A percentile compares a stretch with the other conserved stretches of the same genome.
phyloP scores from a whole-genome alignment of 352 stramenopile genomes.

The Globisporangium barbulae region DNA sequence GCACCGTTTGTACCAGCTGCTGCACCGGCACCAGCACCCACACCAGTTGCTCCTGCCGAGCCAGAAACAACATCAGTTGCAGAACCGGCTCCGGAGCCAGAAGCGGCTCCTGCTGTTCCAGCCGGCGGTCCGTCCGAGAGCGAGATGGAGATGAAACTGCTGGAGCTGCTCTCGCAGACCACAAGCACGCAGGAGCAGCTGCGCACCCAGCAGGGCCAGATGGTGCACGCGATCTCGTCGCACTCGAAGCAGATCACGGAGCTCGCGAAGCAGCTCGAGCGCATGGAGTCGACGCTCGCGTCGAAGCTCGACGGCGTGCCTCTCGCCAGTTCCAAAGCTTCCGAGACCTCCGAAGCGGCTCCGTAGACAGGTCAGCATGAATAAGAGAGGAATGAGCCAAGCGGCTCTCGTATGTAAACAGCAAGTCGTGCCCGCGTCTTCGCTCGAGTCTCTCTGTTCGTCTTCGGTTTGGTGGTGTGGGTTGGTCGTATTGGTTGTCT shows the following conservation, averaged over 20 bases:
- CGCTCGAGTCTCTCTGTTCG: no score
- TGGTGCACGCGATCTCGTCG: conserved; percentile 70
- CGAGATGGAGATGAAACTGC: conserved; percentile 74
- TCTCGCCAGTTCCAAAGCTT: background rate
- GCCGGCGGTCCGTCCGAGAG: conserved; percentile 26
- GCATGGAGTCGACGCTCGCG: conserved; percentile 64
- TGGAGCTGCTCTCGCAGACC: conserved; percentile 77
- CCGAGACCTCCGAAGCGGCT: background rate
- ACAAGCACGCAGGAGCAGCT: conserved; percentile 80
- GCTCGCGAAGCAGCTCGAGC: conserved; percentile 74
- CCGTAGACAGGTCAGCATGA: background rate
- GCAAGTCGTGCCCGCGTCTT: no score
- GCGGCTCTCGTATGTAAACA: no score
- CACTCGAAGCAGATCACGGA: conserved; percentile 81
- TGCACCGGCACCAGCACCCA: background rate
- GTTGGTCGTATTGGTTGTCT: no score
- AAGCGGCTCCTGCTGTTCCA: background rate
- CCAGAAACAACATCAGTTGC: background rate
- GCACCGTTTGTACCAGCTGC: conserved; percentile 5
- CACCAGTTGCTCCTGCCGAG: background rate
- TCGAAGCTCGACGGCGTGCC: conserved; percentile 1
- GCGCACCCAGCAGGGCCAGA: conserved; percentile 73
- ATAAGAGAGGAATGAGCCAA: no score
- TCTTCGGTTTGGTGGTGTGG: no score
- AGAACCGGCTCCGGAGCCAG: background rate